Evolutionary conservation across 2,329 filamentous ascomycete genomes (phyloP).

Genomic region (Talaromyces sp.): DNA sequence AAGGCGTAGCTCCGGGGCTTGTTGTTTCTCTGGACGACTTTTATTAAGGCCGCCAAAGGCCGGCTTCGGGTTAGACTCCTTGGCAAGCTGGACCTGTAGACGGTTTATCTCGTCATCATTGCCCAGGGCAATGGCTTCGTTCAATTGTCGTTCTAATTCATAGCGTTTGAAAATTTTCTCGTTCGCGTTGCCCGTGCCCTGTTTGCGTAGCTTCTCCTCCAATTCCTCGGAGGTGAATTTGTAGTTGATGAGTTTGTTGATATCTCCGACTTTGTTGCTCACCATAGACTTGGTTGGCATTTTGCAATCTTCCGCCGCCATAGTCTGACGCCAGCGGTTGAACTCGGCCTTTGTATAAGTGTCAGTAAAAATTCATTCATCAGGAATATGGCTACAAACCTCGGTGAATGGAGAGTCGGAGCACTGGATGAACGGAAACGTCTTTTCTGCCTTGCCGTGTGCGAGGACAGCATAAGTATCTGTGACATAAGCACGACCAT

Average conservation of each 20-base stretch:
- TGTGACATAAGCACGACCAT: conserved; percentile 72
- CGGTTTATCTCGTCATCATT: conserved; percentile 54
- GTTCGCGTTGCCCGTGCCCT: conserved; percentile 62
- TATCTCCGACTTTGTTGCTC: conserved; percentile 68
- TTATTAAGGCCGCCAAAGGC: conserved; percentile 65
- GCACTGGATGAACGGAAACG: conserved; percentile 86
- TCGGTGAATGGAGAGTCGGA: conserved; percentile 84
- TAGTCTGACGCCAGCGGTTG: conserved; percentile 71
- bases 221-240: conserved; percentile 80
- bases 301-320: conserved; percentile 65
- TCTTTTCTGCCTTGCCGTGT: conserved; percentile 75
- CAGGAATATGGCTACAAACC: conserved; percentile 41
- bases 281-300: conserved; percentile 69
- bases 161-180: conserved; percentile 64
- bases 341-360: conserved; percentile 61
- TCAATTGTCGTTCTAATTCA: conserved; percentile 59
- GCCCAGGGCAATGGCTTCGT: conserved; percentile 60
- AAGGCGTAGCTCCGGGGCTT: conserved; percentile 70
- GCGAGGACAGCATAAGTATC: conserved; percentile 79
- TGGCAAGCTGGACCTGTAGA: conserved; percentile 46
- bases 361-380: neutral
- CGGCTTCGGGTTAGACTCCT: conserved; percentile 54
- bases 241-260: conserved; percentile 73
- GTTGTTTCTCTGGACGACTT: conserved; percentile 49
- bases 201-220: conserved; percentile 68